Evolutionary conservation across 2,329 filamentous ascomycete genomes (phyloP), one percentile per base, ranked within the genome.

Genomic region (Lecanoromycetidae sp.): DNA sequence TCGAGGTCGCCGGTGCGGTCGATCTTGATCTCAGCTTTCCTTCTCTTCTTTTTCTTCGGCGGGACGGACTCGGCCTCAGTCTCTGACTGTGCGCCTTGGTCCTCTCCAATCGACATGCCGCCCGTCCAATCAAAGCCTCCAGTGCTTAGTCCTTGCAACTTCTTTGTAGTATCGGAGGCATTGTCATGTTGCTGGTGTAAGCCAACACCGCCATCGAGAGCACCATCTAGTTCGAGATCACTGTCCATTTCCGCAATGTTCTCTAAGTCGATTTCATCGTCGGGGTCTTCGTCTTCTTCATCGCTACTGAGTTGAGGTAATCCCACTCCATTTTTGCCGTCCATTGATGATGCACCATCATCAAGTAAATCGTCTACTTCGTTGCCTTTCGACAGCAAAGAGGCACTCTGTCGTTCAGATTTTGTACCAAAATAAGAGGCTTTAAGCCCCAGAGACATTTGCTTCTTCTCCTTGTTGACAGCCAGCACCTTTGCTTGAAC

Each of bases 1-100:
- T 95, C 87, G 9, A 98, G 77, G 57, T 94, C 85, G n/a, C 84
- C 91, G 4, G 90, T 98, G 54, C 80, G 80, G 61, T 98, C 93
- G 43, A 91, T 75, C 57, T 90, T 81, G 58, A 88, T 84, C 58
- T 84, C 81, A 1, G 80, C 71, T 67, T 83, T 86, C 61, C 77
- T 80, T 54, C 75, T 74, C 70, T 87, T 90, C 68, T 80, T 87
- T 62, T 80, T 82, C 68, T 82, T 84, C 56, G 72, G 72, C 32
- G 65, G 58, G 26, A 63, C 56, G 15, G 60, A 59, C 20, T 71
- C 58, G 55, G 63, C 51, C 25, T 75, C 76, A 0, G 72, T 74
- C 15, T 79, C 76, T 5, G 69, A 68, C 26, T 61, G 63, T n/a
- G 53, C 54, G 33, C 59, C 60, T 13, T 56, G 60, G 29, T 61